Evolutionary conservation across 306 rosid species (phyloP), one percentile per base, ranked within the genome.

Genomic region (Lathyrus oleraceus): DNA sequence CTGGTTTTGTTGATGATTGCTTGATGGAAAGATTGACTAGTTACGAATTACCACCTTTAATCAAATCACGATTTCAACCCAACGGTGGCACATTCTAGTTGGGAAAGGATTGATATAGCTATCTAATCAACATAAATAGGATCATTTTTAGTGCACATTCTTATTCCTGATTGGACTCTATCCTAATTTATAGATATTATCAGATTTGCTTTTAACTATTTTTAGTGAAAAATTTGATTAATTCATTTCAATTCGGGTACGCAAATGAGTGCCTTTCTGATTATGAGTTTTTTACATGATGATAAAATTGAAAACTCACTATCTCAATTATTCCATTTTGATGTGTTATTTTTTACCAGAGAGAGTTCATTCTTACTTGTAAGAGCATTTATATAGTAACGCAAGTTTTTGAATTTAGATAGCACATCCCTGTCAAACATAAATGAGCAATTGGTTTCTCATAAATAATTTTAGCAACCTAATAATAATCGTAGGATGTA

Each of bases 81-180:
- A 6, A 27, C 43, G 52, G 52, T 44, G 60, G 38, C 73, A 56
- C 25, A 19, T 65, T 56, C 38, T 28, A 15, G 21, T 39, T 63
- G 71, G 63, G 13, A 30, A 19, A 21, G 1, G 11, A 10, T 44
- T n/a, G 57, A 38, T 23, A 5, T 3, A 2, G 9, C 8, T 8
- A 39, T 10, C 44, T 12, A 43, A 43, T 40, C 30, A 56, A 56
- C 40, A 9, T 23, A 12, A 36, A 20, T 17, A 11, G 1, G 6
- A 54, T 69, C 16, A 59, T 71, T 10, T 30, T 58, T 9, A 71
- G 30, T 30, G 68, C 57, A 58, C 17, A 43, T 16, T 70, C 38
- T 17, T 57, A 7, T 58, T 58, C 30, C 10, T 59, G 73, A 68
- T 52, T 8, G 28, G 74, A 56, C 52, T 38, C 3, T 11, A 58